Evolutionary conservation across 2,329 filamentous ascomycete genomes (phyloP), one percentile per base, ranked within the genome.

Genomic region (Boeremia exigua): DNA sequence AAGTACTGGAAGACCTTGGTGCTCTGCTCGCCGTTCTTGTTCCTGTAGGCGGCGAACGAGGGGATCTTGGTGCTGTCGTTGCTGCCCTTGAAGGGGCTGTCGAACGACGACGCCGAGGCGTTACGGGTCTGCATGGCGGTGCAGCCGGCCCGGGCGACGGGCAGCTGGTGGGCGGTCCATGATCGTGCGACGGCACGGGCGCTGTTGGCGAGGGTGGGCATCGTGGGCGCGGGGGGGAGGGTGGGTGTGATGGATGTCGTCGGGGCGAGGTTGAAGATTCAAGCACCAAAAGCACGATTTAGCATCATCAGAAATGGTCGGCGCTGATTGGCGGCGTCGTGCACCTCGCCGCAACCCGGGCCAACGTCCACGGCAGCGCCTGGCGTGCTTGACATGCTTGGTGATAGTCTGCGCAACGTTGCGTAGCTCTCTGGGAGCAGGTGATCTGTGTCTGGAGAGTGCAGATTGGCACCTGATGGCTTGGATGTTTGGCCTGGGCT

Each of bases 1-100:
- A 99, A 98, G 86, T 99, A 99, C 73, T 88, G 88, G 79, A 96
- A 95, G 68, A 96, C 82, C 83, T 93, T 89, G 81, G 96, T 96
- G 73, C 83, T 83, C 67, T 81, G 84, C 77, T 88, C 83, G 68
- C 81, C 80, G 65, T 82, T 80, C 76, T 86, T 88, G 79, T 86
- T 88, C 80, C 88, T 83, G 83, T 99, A 99, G 77, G 92, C 89
- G 78, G 86, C 86, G 80, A 96, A 98, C 81, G 90, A 88, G 68
- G 95, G 95, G 74, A 98, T 89, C 79, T 90, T 87, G 78, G 83
- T 87, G 61, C 78, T 74, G 58, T 77, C 76, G 56, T 76, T 74
- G 62, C 74, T 61, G 66, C 74, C 77, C 72, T 80, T 79, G 79
- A 88, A 88, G 59, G 86, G 86, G 67, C 75, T 79, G 66, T 78